phyloP scores from a whole-genome alignment of 805 yeast genomes.

The Yamadazyma sp. region DNA sequence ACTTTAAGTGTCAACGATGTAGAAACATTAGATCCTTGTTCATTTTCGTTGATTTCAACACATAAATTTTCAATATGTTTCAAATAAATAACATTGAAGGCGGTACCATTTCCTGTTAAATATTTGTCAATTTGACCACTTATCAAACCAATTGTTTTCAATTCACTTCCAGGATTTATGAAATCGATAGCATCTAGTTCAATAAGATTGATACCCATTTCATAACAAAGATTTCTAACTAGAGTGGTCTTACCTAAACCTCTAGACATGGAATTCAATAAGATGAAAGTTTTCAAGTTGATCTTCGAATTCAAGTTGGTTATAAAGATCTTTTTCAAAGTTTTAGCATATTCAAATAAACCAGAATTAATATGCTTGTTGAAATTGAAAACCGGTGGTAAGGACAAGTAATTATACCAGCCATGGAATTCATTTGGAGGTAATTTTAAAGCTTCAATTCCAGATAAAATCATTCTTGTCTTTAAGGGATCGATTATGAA shows the following conservation, averaged over 20 bases:
- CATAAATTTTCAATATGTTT: conserved; percentile 78
- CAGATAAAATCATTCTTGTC: conserved; percentile 70
- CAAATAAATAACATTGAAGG: conserved; percentile 49
- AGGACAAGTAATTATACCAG: conserved; percentile 47
- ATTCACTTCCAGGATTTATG: conserved; percentile 65
- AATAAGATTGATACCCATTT: conserved; percentile 62
- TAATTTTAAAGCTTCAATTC: conserved; percentile 42
- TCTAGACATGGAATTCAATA: conserved; percentile 66
- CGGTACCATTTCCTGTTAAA: conserved; percentile 29
- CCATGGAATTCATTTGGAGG: conserved; percentile 33
- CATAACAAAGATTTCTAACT: conserved; percentile 50
- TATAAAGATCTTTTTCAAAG: conserved; percentile 50
- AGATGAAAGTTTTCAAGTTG: conserved; percentile 55
- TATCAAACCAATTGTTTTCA: conserved; percentile 74
- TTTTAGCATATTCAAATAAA: conserved; percentile 47
- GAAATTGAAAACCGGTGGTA: conserved; percentile 42
- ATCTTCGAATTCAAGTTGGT: conserved; percentile 45
- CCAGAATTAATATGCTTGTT: conserved; percentile 17
- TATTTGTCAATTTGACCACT: conserved; percentile 73
- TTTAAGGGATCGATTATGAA: conserved; percentile 62
- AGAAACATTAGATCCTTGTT: conserved; percentile 35
- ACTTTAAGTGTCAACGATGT: conserved; percentile 53
- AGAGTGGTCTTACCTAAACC: conserved; percentile 78
- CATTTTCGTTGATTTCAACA: conserved; percentile 60
- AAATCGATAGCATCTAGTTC: conserved; percentile 70